Conservation (phyloP, 2,329 filamentous ascomycete genomes). For the Mariannaea sp. region DNA sequence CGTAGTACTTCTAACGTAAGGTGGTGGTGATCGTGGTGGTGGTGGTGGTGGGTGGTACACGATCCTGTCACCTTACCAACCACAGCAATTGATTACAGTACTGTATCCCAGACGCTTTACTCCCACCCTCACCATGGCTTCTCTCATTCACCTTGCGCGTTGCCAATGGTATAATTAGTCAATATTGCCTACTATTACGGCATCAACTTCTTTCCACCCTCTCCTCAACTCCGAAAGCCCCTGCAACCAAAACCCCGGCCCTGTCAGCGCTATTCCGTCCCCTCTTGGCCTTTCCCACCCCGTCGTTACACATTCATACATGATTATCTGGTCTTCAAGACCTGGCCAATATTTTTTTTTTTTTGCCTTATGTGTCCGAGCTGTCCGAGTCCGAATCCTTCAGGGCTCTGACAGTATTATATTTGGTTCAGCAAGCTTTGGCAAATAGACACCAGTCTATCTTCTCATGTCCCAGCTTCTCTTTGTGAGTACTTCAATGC, state of each 20-base stretch:
- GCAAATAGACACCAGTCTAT: not conserved
- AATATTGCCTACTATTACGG: constrained; percentile 2
- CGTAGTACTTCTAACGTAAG: no score
- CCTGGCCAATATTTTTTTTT: constrained; percentile 22
- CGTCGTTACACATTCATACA: constrained; percentile 17
- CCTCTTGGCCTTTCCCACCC: constrained; percentile 7
- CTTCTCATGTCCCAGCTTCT: not conserved
- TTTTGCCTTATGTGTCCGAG: constrained; percentile 20
- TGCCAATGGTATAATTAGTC: constrained; percentile 6
- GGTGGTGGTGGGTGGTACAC: no score
- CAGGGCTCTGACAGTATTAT: constrained; percentile 1
- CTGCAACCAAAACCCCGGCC: constrained; percentile 6
- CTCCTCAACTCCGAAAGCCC: constrained; percentile 7
- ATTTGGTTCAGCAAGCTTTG: constrained; percentile 8
- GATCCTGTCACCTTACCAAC: no score
- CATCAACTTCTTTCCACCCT: not conserved
- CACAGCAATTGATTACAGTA: not conserved
- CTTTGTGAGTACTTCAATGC: not conserved
- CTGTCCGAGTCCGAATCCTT: constrained; percentile 23
- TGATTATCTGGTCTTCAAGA: constrained; percentile 19
- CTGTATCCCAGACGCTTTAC: not conserved
- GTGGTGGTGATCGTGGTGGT: no score
- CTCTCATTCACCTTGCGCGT: no score
- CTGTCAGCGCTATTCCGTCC: constrained; percentile 8
- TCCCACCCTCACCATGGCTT: constrained; percentile 12